These are phyloP conservation scores for Nectriaceae sp. DNA, from an alignment of 2,329 filamentous ascomycete species.

Conservation along the genomic window DNA sequence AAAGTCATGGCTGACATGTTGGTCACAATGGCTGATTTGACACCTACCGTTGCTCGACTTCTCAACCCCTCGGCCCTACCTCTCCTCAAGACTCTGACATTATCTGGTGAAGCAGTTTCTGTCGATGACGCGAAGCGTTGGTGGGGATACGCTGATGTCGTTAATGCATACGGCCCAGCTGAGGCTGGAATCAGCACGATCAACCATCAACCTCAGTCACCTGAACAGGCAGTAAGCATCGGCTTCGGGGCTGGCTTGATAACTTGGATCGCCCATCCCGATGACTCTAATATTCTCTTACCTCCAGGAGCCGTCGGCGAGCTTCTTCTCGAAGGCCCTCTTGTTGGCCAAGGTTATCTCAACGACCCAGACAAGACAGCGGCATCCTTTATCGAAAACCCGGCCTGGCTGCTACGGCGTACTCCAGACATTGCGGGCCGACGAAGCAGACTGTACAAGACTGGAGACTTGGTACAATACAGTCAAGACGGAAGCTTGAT, in stretches of 20 bases:
- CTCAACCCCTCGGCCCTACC: conserved; percentile 14
- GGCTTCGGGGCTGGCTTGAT: conserved; percentile 5
- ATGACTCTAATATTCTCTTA: conserved; percentile 27
- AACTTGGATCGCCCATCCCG: conserved; percentile 34
- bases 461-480: conserved; percentile 50
- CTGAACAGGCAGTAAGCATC: conserved; percentile 1
- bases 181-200: conserved; percentile 8
- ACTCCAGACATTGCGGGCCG: conserved; percentile 15
- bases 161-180: conserved; percentile 19
- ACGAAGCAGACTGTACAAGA: conserved; percentile 42
- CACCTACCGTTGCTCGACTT: conserved; percentile 10
- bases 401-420: conserved; percentile 26
- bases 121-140: conserved; percentile 6
- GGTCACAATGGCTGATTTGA: conserved; percentile 9
- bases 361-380: conserved; percentile 47
- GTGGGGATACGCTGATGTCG: conserved; percentile 6
- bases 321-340: conserved; percentile 42
- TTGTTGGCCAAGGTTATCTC: conserved; percentile 51
- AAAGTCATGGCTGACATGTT: conserved; percentile 1
- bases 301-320: conserved; percentile 38
- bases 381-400: conserved; percentile 44
- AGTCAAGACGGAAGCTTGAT: conserved; percentile 42
- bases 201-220: background rate
- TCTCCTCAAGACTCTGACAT: conserved; percentile 5
- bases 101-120: conserved; percentile 17